phyloP scores from a whole-genome alignment of 192 early-diverging fungal genomes.

The Spinellus fusiger region DNA sequence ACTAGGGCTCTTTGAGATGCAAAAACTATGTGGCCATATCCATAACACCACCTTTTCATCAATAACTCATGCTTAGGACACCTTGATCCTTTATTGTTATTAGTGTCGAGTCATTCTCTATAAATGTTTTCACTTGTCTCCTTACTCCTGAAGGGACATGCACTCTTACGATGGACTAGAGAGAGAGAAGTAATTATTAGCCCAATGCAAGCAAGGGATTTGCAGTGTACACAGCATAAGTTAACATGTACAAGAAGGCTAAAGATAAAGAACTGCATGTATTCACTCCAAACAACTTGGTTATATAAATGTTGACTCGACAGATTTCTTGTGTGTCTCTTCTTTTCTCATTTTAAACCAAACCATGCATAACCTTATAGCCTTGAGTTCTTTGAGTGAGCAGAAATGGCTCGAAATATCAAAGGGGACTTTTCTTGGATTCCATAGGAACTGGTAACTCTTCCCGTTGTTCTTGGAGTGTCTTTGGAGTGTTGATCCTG shows the following conservation, averaged over 20 bases:
- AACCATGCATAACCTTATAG: not conserved
- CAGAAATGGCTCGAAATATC: not conserved
- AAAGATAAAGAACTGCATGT: no score
- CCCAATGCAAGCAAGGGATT: not conserved
- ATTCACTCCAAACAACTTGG: no score
- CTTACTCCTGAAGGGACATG: not conserved
- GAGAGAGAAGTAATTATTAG: not conserved
- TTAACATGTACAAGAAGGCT: no score
- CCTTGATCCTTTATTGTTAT: not conserved
- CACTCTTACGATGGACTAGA: not conserved
- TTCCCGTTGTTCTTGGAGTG: no score
- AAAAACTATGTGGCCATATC: constrained; percentile 21
- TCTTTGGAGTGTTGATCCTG: no score
- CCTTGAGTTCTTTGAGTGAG: not conserved
- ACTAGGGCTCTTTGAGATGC: constrained; percentile 29
- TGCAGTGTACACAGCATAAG: no score
- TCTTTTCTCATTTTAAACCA: not conserved
- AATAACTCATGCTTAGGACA: not conserved
- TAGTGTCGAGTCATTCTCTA: not conserved
- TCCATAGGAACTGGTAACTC: not conserved
- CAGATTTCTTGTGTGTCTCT: not conserved
- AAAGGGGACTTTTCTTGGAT: not conserved
- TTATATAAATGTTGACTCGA: no score
- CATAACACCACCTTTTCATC: constrained; percentile 5
- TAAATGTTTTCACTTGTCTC: not conserved